phyloP scores from a whole-genome alignment of 768 basidiomycete genomes.

The Rhodotorula kratochvilovae region DNA sequence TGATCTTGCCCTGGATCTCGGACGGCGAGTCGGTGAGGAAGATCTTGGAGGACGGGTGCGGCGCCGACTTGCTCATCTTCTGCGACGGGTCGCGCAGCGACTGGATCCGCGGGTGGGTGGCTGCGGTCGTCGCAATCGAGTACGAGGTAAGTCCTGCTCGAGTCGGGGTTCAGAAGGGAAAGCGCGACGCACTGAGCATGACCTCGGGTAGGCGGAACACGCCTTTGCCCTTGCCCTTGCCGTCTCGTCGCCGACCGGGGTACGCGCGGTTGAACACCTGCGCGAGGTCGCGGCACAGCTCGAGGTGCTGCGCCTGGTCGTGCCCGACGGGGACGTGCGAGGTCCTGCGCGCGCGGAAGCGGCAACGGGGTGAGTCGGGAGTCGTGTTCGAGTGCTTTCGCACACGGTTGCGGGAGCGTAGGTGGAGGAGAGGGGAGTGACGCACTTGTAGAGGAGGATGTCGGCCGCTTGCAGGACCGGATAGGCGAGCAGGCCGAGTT shows the following conservation, averaged over 20 bases:
- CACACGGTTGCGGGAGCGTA: no score
- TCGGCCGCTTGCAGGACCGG: slow-evolving; percentile 92
- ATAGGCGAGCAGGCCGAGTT: slow-evolving; percentile 82
- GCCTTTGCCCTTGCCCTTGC: slow-evolving; percentile 47
- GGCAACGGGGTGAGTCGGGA: no score
- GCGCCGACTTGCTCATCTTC: slow-evolving; percentile 95
- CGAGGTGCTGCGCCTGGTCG: slow-evolving; percentile 91
- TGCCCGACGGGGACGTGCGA: slow-evolving; percentile 95
- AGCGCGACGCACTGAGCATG: slow-evolving; percentile 63
- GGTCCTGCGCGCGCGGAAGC: slow-evolving; percentile 57
- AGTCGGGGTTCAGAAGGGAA: no score
- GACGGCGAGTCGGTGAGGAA: slow-evolving; percentile 68
- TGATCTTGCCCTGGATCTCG: slow-evolving; percentile 66
- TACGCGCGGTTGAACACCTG: slow-evolving; percentile 74
- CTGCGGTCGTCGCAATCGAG: slow-evolving; percentile 49
- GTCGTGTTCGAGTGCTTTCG: no score
- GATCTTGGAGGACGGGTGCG: slow-evolving; percentile 72
- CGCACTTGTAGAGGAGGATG: slow-evolving; percentile 75
- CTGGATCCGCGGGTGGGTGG: slow-evolving; percentile 72
- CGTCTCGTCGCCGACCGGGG: slow-evolving; percentile 29
- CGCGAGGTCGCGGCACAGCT: slow-evolving; percentile 77
- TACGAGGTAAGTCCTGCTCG: no score
- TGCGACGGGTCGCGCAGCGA: slow-evolving; percentile 76
- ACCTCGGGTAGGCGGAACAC: slow-evolving; percentile 70
- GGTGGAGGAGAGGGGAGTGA: not conserved